phyloP scores from a whole-genome alignment of 345 rosid species.

The Linum trigynum region DNA sequence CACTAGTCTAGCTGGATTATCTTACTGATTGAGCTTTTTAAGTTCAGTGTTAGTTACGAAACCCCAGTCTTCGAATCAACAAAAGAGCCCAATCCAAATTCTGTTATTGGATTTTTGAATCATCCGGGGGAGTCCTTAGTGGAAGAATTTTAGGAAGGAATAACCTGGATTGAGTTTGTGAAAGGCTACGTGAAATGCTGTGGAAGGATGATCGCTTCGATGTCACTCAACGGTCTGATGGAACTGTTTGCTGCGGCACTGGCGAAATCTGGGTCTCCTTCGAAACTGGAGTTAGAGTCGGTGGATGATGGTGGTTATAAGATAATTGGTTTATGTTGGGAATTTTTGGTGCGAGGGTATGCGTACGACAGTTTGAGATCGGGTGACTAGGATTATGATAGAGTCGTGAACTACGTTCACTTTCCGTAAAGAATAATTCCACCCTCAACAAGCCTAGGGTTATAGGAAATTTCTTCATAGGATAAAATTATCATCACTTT shows the following conservation, averaged over 20 bases:
- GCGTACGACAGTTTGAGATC: too few species aligned
- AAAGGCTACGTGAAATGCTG: slow-evolving; percentile 72
- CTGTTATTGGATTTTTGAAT: slow-evolving; percentile 35
- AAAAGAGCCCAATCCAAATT: slow-evolving; percentile 21
- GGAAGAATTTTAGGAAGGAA: slow-evolving; percentile 54
- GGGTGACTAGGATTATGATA: too few species aligned
- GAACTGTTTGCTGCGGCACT: slow-evolving; percentile 32
- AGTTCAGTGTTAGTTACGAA: slow-evolving; percentile 31
- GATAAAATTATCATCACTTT: too few species aligned
- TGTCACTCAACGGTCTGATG: slow-evolving; percentile 42
- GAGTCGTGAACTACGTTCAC: too few species aligned
- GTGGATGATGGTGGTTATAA: slow-evolving; percentile 48
- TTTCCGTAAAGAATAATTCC: too few species aligned
- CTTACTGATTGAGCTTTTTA: not conserved
- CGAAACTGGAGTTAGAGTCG: slow-evolving; percentile 55
- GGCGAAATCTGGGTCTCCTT: slow-evolving; percentile 33
- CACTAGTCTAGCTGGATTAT: not conserved
- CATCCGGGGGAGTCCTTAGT: slow-evolving; percentile 57
- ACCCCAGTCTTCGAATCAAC: slow-evolving; percentile 32
- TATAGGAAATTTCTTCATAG: too few species aligned
- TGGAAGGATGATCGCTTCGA: slow-evolving; percentile 60
- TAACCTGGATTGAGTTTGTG: slow-evolving; percentile 65
- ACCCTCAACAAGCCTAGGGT: too few species aligned
- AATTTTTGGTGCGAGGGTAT: too few species aligned
- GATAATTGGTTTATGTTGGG: slow-evolving; percentile 53